Evolutionary conservation across 768 basidiomycete species (phyloP).

Genomic region (Myochromella boudieri): DNA sequence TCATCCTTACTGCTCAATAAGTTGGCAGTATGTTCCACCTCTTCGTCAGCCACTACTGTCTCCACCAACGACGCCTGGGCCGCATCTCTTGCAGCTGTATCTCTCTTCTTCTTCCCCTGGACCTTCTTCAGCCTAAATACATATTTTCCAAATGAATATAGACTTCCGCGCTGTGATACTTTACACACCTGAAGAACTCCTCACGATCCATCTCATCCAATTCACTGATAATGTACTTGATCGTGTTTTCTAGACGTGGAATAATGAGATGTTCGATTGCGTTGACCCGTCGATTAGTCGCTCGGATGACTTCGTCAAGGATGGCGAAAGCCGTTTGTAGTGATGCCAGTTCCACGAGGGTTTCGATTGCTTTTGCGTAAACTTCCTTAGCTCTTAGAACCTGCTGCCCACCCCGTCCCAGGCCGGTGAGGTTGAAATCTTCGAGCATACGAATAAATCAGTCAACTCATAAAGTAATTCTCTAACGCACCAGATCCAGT

Average conservation of each 20-base stretch:
- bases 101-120: constrained; percentile 94
- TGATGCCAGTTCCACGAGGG: constrained; percentile 94
- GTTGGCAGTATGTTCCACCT: constrained; percentile 41
- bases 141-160: not conserved
- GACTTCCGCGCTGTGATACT: not conserved
- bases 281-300: constrained; percentile 98
- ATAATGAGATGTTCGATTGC: constrained; percentile 98
- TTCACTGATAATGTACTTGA: constrained; percentile 97
- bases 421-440: constrained; percentile 97
- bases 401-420: constrained; percentile 96
- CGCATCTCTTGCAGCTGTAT: constrained; percentile 49
- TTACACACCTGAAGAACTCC: constrained; percentile 81
- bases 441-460: not conserved
- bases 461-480: not conserved
- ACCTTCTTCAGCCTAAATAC: constrained; percentile 85
- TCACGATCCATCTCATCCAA: constrained; percentile 98
- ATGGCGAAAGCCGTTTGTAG: constrained; percentile 98
- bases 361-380: constrained; percentile 96
- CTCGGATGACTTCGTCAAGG: constrained; percentile 97
- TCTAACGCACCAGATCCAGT: constrained; percentile 67
- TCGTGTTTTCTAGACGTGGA: constrained; percentile 93
- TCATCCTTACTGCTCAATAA: constrained; percentile 85
- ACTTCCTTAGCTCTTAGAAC: constrained; percentile 94
- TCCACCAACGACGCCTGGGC: constrained; percentile 24
- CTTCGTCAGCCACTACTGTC: constrained; percentile 32